These are phyloP conservation scores for Chalara sp. DNA, from an alignment of 2,329 filamentous ascomycete species.

Conservation along the genomic window DNA sequence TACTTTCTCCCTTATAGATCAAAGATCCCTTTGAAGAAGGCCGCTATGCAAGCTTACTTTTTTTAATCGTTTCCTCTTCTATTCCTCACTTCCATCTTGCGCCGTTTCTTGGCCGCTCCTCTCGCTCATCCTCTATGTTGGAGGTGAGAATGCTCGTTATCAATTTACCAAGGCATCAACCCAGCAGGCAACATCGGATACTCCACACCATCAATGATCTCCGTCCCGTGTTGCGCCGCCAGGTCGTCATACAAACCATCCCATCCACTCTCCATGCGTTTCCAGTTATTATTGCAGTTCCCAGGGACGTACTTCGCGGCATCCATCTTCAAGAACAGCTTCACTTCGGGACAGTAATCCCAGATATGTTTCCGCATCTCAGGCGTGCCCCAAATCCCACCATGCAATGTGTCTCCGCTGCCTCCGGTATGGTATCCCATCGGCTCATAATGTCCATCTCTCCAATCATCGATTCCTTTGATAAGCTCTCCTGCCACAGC, in stretches of 20 bases:
- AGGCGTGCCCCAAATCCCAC: conserved; percentile 41
- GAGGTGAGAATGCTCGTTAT: neutral
- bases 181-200: conserved; percentile 25
- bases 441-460: conserved; percentile 46
- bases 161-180: conserved; percentile 22
- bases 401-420: conserved; percentile 38
- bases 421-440: conserved; percentile 53
- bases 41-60: too few species aligned
- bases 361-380: conserved; percentile 43
- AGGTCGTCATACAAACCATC: conserved; percentile 12
- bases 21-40: too few species aligned
- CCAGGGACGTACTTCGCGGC: conserved; percentile 44
- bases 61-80: too few species aligned
- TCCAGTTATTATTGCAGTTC: conserved; percentile 39
- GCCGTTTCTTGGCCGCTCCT: too few species aligned
- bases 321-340: conserved; percentile 51
- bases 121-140: too few species aligned
- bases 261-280: conserved; percentile 27
- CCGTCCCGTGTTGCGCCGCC: conserved; percentile 9
- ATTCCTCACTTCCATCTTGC: too few species aligned
- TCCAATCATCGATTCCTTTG: conserved; percentile 41
- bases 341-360: conserved; percentile 52
- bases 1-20: too few species aligned
- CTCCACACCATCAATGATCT: conserved; percentile 25
- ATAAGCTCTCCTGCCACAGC: conserved; percentile 24